These are phyloP conservation scores for Pseudonitzschia pungens DNA, from an alignment of 108 stramenopile genomes.

Conservation along the genomic window DNA sequence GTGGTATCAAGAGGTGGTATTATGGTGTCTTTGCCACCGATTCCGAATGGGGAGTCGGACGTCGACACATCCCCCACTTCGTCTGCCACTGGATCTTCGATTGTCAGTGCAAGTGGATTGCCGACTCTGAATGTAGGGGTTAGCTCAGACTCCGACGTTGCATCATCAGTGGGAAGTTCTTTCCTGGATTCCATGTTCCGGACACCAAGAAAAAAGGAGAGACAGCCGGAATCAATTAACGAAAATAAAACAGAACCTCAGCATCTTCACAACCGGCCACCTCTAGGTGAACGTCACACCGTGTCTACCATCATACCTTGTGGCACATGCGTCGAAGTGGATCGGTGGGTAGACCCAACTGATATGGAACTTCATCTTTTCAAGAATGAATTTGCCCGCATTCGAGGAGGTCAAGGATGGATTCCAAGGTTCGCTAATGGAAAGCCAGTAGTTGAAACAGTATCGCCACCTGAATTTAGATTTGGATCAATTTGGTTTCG, in stretches of 20 bases:
- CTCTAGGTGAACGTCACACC: slow-evolving; percentile 14
- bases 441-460: slow-evolving; percentile 26
- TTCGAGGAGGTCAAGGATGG: slow-evolving; percentile 83
- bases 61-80: slow-evolving; percentile 45
- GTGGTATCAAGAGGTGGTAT: slow-evolving; percentile 58
- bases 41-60: slow-evolving; percentile 26
- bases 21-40: slow-evolving; percentile 60
- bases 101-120: slow-evolving; percentile 15
- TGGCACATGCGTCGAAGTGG: slow-evolving; percentile 71
- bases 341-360: slow-evolving; percentile 42
- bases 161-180: slow-evolving; percentile 60
- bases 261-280: slow-evolving; percentile 13
- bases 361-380: slow-evolving; percentile 4
- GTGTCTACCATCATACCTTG: slow-evolving; percentile 55
- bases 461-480: slow-evolving; percentile 56
- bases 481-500: slow-evolving; percentile 88
- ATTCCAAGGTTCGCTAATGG: slow-evolving; percentile 59
- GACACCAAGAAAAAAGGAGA: slow-evolving; percentile 47
- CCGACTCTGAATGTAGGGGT: slow-evolving; percentile 5
- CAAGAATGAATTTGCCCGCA: slow-evolving; percentile 53
- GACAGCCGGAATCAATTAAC: slow-evolving; percentile 16
- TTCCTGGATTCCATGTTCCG: slow-evolving; percentile 65
- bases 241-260: slow-evolving; percentile 17
- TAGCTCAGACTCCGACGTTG: slow-evolving; percentile 52
- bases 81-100: slow-evolving; percentile 35